A percentile compares a stretch with the other conserved stretches of the same genome.
Evolutionary conservation across 306 rosid species (phyloP).

Genomic region (Acacia acuminata): DNA sequence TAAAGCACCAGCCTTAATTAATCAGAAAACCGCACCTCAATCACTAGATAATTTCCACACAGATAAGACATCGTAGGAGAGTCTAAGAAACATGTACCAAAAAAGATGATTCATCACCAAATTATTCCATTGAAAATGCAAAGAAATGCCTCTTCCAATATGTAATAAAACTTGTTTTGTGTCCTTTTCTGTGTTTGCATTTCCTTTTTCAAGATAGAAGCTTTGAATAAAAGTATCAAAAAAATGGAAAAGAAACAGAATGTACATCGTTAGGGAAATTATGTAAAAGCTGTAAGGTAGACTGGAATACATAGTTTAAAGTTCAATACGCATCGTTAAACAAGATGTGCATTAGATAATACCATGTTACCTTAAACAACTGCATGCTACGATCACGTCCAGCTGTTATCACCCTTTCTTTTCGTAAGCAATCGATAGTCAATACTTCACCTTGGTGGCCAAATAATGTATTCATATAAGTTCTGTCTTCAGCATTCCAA

Average conservation of each 20-base stretch:
- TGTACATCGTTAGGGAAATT: neutral
- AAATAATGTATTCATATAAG: constrained; percentile 80
- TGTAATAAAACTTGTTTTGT: neutral
- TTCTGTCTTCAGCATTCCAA: constrained; percentile 97
- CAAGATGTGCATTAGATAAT: neutral
- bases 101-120: neutral
- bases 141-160: neutral
- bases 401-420: constrained; percentile 79
- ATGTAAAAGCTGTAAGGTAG: neutral
- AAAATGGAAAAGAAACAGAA: neutral
- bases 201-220: neutral
- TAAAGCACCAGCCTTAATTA: neutral
- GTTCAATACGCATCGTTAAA: neutral
- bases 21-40: neutral
- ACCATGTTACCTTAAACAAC: constrained; percentile 72
- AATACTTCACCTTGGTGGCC: constrained; percentile 94
- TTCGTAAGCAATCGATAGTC: constrained; percentile 77
- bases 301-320: neutral
- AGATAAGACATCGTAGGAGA: constrained; percentile 3
- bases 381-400: constrained; percentile 96
- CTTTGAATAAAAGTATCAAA: neutral
- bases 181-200: neutral
- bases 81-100: constrained; percentile 7
- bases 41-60: constrained; percentile 10
- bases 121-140: neutral